phyloP scores from a whole-genome alignment of 208 protist species.

The Wallacemonas sp. region DNA sequence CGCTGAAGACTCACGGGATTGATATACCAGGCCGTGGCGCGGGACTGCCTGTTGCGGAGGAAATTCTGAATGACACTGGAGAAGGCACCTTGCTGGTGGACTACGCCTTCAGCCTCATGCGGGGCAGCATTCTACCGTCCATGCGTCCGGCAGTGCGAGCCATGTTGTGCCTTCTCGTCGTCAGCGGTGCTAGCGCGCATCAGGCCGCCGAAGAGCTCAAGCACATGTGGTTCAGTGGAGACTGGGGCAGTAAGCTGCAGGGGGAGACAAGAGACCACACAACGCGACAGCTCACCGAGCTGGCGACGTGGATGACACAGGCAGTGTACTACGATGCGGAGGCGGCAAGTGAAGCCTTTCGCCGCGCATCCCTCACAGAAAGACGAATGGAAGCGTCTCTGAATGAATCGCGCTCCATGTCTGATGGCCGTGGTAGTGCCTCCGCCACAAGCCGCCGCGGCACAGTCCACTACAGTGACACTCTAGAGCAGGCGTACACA shows the following conservation, averaged over 20 bases:
- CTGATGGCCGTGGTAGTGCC: conserved; percentile 42
- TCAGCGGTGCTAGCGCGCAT: conserved; percentile 57
- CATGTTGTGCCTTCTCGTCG: conserved; percentile 82
- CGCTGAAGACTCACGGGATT: conserved; percentile 49
- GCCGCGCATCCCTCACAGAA: conserved; percentile 32
- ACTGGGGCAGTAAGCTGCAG: conserved; percentile 85
- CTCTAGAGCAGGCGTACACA: conserved; percentile 73
- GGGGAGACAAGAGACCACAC: conserved; percentile 55
- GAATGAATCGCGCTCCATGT: conserved; percentile 52
- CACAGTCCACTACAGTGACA: conserved; percentile 57
- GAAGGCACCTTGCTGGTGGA: conserved; percentile 70
- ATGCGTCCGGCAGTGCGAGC: conserved; percentile 85
- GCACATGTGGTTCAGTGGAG: conserved; percentile 84
- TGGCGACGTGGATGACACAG: conserved; percentile 73
- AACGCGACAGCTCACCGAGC: conserved; percentile 48
- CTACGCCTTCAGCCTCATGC: conserved; percentile 67
- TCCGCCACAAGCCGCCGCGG: conserved; percentile 65
- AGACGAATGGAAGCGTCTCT: conserved; percentile 41
- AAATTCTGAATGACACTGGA: conserved; percentile 57
- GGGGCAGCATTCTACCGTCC: conserved; percentile 56
- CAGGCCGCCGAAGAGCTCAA: conserved; percentile 84
- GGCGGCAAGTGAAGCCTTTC: conserved; percentile 7
- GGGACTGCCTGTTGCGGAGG: conserved; percentile 30
- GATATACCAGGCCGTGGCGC: conserved; percentile 35
- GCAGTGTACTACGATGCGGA: conserved; percentile 45